phyloP scores from a whole-genome alignment of 306 rosid genomes.

The Abrus pulchellus region DNA sequence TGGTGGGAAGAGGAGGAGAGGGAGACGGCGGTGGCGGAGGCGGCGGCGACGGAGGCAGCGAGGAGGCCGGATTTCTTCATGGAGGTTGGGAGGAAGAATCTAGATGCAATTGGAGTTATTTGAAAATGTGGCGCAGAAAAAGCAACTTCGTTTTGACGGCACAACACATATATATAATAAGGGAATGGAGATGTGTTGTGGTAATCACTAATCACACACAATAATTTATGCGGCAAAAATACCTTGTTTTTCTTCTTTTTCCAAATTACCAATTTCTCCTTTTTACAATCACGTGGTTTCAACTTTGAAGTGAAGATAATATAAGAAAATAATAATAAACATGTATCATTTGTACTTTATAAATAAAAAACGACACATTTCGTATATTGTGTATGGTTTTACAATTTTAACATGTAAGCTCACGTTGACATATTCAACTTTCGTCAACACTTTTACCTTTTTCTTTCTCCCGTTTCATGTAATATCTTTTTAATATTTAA shows the following conservation, averaged over 20 bases:
- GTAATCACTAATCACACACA: not conserved
- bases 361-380: too few relatives aligned
- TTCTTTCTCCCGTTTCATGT: too few relatives aligned
- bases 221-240: constrained; percentile 59
- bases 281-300: not conserved
- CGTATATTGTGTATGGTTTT: too few relatives aligned
- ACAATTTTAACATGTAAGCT: too few relatives aligned
- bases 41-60: constrained; percentile 70
- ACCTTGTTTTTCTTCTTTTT: not conserved
- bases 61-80: constrained; percentile 68
- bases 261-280: constrained; percentile 37
- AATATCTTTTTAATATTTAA: too few relatives aligned
- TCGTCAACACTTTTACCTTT: too few relatives aligned
- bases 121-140: not conserved
- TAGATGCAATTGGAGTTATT: not conserved
- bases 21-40: constrained; percentile 55
- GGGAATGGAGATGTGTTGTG: not conserved
- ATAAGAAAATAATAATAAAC: too few relatives aligned
- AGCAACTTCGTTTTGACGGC: constrained; percentile 45
- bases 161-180: constrained; percentile 43
- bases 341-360: too few relatives aligned
- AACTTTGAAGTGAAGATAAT: too few relatives aligned
- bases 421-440: too few relatives aligned
- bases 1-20: constrained; percentile 55
- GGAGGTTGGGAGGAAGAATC: not conserved